Percentiles rank a stretch among this genome's conserved stretches.
Conservation (phyloP, 176 grass and related monocot genomes). For the Cymbopogon citratus region DNA sequence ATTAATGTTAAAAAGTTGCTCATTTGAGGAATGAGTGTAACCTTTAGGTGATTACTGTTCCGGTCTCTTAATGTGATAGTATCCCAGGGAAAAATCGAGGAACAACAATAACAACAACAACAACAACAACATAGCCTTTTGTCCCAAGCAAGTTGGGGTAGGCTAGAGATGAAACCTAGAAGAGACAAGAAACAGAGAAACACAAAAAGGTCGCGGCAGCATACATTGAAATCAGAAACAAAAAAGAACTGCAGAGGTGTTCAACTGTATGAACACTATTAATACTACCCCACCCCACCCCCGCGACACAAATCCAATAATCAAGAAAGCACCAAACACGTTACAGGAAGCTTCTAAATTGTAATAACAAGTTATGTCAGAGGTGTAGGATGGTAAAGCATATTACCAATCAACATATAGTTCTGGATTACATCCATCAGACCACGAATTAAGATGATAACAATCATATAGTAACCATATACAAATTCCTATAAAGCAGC, state of each 20-base stretch:
- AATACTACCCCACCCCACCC: not conserved
- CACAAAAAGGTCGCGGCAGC: no score
- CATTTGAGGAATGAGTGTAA: not conserved
- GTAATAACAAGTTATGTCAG: not conserved
- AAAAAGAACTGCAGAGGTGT: not conserved
- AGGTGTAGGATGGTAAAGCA: slow-evolving; percentile 3
- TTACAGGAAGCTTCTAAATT: not conserved
- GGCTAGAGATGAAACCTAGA: no score
- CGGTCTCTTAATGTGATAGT: not conserved
- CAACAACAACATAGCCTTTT: no score
- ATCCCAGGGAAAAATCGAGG: not conserved
- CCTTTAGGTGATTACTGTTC: not conserved
- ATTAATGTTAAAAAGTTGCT: slow-evolving; percentile 14
- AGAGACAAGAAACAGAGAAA: no score
- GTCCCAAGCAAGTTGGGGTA: no score
- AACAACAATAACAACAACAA: no score
- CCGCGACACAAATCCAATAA: not conserved
- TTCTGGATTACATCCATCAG: not conserved
- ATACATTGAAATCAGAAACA: slow-evolving; percentile 11
- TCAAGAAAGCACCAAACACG: not conserved
- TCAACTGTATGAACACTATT: not conserved
- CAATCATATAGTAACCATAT: not conserved
- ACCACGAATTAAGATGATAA: slow-evolving; percentile 13
- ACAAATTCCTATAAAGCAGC: not conserved
- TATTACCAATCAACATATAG: slow-evolving; percentile 2